Base-by-base conservation (phyloP, 768 basidiomycete genomes). In the Tremella fuciformis region DNA sequence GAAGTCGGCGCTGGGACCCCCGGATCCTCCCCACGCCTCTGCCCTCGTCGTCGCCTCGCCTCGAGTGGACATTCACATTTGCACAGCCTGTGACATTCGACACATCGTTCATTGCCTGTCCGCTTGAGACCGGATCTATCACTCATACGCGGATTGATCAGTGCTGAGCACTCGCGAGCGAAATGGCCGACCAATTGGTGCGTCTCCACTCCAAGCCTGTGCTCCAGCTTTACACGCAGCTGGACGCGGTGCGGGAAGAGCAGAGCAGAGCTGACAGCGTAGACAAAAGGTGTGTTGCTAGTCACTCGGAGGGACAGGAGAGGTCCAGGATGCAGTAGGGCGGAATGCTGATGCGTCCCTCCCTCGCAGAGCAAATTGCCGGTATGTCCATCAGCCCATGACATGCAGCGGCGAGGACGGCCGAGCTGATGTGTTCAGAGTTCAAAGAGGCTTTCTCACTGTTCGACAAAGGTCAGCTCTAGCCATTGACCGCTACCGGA, bases 401-500 rank as follows among this genome's bases (percentile, higher is more conserved):
- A 26, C 19, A 8, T 44, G 19, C 24, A 34, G 39, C 18, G 34
- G 37, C 11, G 39, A 34, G 25, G 29, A 25, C 29, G 8, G 38
- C 11, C 40, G 21, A 24, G 46, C 53, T 47, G 42, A 58, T 34
- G 21, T 25, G 44, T 13, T 39, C 76, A 89, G 91, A 94, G 79
- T 97, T 93, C 85, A 97, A 94, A 83, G 94, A 97, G 82, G 93
- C 93, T 50, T 97, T 98, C 81, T 91, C 92, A 59, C 84, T 98
- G 19, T 97, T 98, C 78, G 91, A 96, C 82, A 93, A 91, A 78
- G 89, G 91, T 91, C 60, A 58, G 82, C 44, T 50, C 46, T 55
- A 49, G n/a, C 13, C 64, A 58, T 58, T 58, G 26, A 13, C 18
- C 4, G 19, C 44, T 40, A 50, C 4, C n/a, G 13, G 29, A 15